A percentile compares a stretch with the other conserved stretches of the same genome.
Conservation (phyloP, 495 filamentous ascomycete species). For the Penicillium samsonianum region DNA sequence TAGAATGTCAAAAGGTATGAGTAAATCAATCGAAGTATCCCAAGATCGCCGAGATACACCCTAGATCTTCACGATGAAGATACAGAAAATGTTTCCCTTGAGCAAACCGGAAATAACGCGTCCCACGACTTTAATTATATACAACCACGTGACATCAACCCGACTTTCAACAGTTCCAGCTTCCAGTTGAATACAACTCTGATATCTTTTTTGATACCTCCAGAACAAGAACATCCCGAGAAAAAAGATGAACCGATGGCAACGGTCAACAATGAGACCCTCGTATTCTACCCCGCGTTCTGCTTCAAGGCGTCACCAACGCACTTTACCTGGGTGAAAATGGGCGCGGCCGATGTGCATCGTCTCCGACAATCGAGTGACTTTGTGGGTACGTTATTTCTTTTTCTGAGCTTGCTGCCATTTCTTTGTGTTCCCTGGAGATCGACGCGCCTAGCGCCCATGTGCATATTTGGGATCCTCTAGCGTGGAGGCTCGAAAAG, state of each 20-base stretch:
- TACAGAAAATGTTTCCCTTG: not conserved
- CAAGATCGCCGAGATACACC: not conserved
- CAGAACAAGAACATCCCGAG: not conserved
- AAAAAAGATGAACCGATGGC: conserved; percentile 43
- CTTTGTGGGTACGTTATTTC: conserved; percentile 61
- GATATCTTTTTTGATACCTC: not conserved
- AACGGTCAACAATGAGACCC: conserved; percentile 27
- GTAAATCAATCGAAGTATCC: not conserved
- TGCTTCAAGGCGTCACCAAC: conserved; percentile 85
- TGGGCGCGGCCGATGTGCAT: conserved; percentile 69
- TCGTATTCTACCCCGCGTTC: conserved; percentile 74
- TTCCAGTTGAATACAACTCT: not conserved
- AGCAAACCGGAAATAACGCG: not conserved
- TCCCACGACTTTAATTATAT: conserved; percentile 1
- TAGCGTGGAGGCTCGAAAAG: not conserved
- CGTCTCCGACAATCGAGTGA: conserved; percentile 55
- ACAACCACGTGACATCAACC: conserved; percentile 15
- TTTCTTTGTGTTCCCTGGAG: not conserved
- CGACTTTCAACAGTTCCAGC: not conserved
- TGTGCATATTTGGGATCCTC: not conserved
- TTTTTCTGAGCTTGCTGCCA: conserved; percentile 4
- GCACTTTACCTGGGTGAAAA: conserved; percentile 77
- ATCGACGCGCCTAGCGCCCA: not conserved
- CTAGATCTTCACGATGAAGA: not conserved
- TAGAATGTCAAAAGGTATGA: not conserved